A percentile compares a stretch with the other conserved stretches of the same genome.
Conservation (phyloP, 305 asterid species). For the Andrographis paniculata region DNA sequence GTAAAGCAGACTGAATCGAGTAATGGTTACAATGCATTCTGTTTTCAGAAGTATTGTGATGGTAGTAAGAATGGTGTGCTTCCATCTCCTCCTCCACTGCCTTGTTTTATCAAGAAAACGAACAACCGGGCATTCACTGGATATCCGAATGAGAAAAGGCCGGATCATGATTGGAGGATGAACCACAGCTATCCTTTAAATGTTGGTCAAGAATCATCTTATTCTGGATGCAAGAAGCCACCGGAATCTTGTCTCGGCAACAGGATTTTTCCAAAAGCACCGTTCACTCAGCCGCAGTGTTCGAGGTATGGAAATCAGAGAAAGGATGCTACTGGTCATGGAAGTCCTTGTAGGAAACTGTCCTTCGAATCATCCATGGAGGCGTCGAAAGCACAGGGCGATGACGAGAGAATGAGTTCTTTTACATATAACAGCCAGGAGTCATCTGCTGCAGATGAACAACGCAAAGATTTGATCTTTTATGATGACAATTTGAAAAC, state of each 20-base stretch:
- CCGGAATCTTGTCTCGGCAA: constrained; percentile 14
- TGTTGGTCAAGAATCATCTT: constrained; percentile 5
- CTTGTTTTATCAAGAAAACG: constrained; percentile 14
- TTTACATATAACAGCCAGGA: constrained; percentile 14
- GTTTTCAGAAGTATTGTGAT: constrained; percentile 4
- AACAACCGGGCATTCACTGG: constrained; percentile 24
- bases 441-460: constrained; percentile 7
- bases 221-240: constrained; percentile 11
- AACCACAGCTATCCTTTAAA: constrained; percentile 8
- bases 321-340: constrained; percentile 13
- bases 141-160: constrained; percentile 29
- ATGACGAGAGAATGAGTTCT: constrained; percentile 10
- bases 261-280: constrained; percentile 25
- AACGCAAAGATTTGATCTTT: constrained; percentile 16
- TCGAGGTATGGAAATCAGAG: constrained; percentile 23
- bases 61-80: constrained; percentile 5
- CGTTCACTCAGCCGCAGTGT: constrained; percentile 38
- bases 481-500: constrained; percentile 5
- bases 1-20: no score
- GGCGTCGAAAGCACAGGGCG: no score
- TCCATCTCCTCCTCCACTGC: constrained; percentile 25
- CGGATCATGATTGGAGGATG: constrained; percentile 27
- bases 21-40: constrained; percentile 6
- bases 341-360: constrained; percentile 38
- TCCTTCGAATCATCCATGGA: constrained; percentile 31